Evolutionary conservation across 495 filamentous ascomycete genomes (phyloP), one percentile per base, ranked within the genome.

Genomic region (Tuber magnatum): DNA sequence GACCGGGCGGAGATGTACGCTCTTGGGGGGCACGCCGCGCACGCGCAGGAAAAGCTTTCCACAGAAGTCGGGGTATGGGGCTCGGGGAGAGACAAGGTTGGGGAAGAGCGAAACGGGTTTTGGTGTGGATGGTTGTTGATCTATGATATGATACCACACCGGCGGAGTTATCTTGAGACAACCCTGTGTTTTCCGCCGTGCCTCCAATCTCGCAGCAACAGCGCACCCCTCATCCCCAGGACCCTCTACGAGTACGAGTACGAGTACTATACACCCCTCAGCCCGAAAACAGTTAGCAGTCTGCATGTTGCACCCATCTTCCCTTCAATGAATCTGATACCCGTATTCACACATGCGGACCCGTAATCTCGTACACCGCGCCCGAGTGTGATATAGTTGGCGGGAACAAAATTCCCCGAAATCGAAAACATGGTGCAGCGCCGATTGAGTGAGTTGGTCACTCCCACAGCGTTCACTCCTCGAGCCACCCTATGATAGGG

Each of bases 1-100:
- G 48, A n/a, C 48, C 6, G 9, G 48, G 48, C 22, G 24, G 48
- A n/a, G 28, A 61, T 61, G 56, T 71, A 78, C 75, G 77, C 74
- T 72, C 70, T 75, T 78, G 71, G 69, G 76, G 76, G 56, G 76
- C 74, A 73, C 72, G 70, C 46, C 41, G 73, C 71, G 69, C 73
- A 65, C 39, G 61, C 38, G 32, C 43, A 77, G 71, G 69, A 73
- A 73, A 78, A 79, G 77, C 77, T 79, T 75, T 79, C 44, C 38
- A 35, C 28, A 14, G 56, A 35, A 10, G 56, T 61, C 28, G 51
- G 51, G 51, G 51, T 61, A 32, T 61, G 51, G 51, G 51, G 51
- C 12, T 61, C n/a, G 56, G 28, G 56, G 56, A 14, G 56, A 28
- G 56, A 35, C 56, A 65, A 32, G 56, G 56, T 65, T 65, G 28